phyloP scores from a whole-genome alignment of 352 stramenopile species.

The Phytophthora europaea region DNA sequence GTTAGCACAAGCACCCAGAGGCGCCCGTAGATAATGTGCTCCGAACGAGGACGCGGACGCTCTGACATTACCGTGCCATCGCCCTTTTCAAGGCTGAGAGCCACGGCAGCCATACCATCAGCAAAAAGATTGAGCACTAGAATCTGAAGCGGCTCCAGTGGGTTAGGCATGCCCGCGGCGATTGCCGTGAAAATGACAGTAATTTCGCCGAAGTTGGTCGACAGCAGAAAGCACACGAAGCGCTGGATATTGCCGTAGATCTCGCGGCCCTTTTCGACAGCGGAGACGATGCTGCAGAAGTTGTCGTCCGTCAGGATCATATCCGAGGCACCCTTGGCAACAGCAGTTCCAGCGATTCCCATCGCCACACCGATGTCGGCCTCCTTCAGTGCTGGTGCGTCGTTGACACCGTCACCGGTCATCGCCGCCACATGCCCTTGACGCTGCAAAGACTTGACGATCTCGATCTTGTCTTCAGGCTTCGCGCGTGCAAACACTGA shows the following conservation, averaged over 20 bases:
- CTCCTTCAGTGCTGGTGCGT: constrained; percentile 97
- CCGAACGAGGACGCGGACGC: constrained; percentile 57
- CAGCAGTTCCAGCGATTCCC: constrained; percentile 97
- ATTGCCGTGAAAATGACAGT: constrained; percentile 84
- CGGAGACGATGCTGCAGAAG: constrained; percentile 97
- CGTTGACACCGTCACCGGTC: constrained; percentile 99
- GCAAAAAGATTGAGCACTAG: constrained; percentile 99
- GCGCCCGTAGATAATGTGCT: constrained; percentile 76
- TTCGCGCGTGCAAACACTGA: constrained; percentile 97
- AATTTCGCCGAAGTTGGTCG: constrained; percentile 97
- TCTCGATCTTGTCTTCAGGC: constrained; percentile 96
- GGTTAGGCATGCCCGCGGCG: constrained; percentile 78
- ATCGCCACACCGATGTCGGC: constrained; percentile 97
- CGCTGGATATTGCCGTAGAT: constrained; percentile 98
- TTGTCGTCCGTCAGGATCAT: constrained; percentile 99
- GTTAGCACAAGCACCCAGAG: constrained; percentile 76
- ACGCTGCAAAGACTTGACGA: constrained; percentile 95
- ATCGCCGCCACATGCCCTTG: constrained; percentile 92
- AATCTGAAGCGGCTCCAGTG: constrained; percentile 97
- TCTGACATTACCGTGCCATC: constrained; percentile 76
- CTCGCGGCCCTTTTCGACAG: constrained; percentile 96
- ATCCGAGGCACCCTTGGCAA: constrained; percentile 98
- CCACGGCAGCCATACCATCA: constrained; percentile 87
- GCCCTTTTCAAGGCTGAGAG: constrained; percentile 78
- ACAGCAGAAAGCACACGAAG: constrained; percentile 98